Base-by-base conservation (phyloP, 768 basidiomycete genomes). In the Pleurotus giganteus region DNA sequence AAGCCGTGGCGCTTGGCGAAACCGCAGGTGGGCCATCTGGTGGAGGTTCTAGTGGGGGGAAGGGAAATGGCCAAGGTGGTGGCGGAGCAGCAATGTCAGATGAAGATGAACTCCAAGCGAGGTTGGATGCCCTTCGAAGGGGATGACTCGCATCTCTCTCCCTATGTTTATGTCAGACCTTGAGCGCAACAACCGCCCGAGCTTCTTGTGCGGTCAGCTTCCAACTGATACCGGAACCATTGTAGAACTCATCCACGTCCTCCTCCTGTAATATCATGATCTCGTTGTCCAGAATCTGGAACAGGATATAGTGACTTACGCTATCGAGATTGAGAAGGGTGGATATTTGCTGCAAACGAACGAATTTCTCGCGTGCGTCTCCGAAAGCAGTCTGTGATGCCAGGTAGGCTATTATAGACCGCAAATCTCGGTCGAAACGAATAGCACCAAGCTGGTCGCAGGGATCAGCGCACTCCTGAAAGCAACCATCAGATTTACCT, bases 171-270 rank as follows among this genome's bases (percentile, higher is more conserved):
- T 47, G 8, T 53, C 42, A 78, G 55, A 78, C 65, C 61, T 83
- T 85, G 53, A 94, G 73, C 36, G 72, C 80, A 37, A 82, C 82
- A 52, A 92, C 80, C 32, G 81, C 73, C 54, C 83, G 83, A 45
- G 90, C 92, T 60, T 96, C 93, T 55, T 85, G 82, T 59, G 83
- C 75, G 58, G 79, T 87, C 53, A 95, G 66, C 63, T 87, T 88
- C 93, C 93, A 96, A 11, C 85, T 80, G 58, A 97, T 93, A 17
- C 95, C 95, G 2, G 93, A 95, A 50, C 89, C 84, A 60, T 89
- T 91, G 69, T 94, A 98, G 68, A 98, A 97, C 52, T 95, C 92
- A 59, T 95, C 90, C 4, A 94, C 86, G 61, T 94, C 92, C 69
- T 97, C 95, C 61, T 96, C 94, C 94, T 94, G 61, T 32, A 43